Conservation (phyloP, 2,329 filamentous ascomycete genomes). For the Xylariales sp. region DNA sequence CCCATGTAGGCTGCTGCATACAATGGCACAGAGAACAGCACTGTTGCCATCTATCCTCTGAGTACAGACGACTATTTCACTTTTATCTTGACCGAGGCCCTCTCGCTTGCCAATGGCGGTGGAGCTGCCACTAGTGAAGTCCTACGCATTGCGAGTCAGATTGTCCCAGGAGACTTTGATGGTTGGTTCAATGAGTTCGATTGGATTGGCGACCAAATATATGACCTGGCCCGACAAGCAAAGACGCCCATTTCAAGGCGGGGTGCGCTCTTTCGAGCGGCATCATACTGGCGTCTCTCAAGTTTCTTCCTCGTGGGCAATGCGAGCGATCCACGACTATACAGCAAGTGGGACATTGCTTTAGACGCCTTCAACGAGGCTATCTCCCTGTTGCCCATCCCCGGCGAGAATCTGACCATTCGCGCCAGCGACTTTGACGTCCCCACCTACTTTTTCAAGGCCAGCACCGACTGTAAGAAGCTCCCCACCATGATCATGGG, state of each 20-base stretch:
- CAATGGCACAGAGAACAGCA: constrained; percentile 5
- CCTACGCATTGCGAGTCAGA: constrained; percentile 19
- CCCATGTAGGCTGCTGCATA: too few species aligned
- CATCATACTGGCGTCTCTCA: constrained; percentile 36
- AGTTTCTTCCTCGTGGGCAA: constrained; percentile 38
- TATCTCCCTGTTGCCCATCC: constrained; percentile 26
- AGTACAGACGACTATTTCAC: constrained; percentile 13
- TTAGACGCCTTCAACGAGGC: constrained; percentile 32
- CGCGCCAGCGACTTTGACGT: constrained; percentile 17
- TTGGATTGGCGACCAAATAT: constrained; percentile 15
- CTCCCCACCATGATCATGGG: constrained; percentile 29
- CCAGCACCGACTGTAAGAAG: constrained; percentile 4
- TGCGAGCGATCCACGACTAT: constrained; percentile 33
- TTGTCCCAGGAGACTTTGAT: constrained; percentile 18
- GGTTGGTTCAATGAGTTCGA: constrained; percentile 17
- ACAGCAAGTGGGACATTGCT: constrained; percentile 30
- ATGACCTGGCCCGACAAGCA: constrained; percentile 11
- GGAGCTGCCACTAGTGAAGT: constrained; percentile 28
- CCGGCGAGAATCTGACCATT: constrained; percentile 29
- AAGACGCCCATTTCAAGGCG: constrained; percentile 16
- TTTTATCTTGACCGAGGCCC: constrained; percentile 9
- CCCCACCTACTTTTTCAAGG: constrained; percentile 15
- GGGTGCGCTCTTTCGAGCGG: constrained; percentile 30
- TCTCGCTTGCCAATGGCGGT: constrained; percentile 10
- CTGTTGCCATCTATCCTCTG: constrained; percentile 6